A percentile compares a stretch with the other conserved stretches of the same genome.
Evolutionary conservation across 2,329 filamentous ascomycete species (phyloP).

Genomic region (Cladosporium sphaerospermum): DNA sequence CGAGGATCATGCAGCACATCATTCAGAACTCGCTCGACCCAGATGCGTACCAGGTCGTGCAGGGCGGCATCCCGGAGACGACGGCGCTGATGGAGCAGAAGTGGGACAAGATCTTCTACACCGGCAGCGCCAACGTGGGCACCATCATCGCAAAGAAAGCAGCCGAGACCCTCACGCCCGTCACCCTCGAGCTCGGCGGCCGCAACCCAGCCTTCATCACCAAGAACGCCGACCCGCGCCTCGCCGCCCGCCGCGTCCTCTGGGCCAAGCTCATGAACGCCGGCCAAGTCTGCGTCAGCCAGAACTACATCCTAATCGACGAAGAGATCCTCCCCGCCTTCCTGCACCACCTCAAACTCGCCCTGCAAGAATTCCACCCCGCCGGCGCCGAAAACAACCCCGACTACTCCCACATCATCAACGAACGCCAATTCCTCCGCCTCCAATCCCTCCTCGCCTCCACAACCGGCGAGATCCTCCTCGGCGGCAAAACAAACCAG

Average conservation of each 20-base stretch:
- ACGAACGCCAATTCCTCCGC: constrained; percentile 69
- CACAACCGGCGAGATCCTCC: constrained; percentile 73
- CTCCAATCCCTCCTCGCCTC: constrained; percentile 89
- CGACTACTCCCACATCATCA: constrained; percentile 77
- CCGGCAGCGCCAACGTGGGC: constrained; percentile 70
- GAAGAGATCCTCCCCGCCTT: constrained; percentile 65
- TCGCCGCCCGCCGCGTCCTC: constrained; percentile 76
- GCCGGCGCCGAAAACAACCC: constrained; percentile 69
- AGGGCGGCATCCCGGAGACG: constrained; percentile 75
- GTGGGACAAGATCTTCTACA: constrained; percentile 99
- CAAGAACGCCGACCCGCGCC: constrained; percentile 67
- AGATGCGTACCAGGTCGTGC: constrained; percentile 68
- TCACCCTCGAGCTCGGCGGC: constrained; percentile 84
- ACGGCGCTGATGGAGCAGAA: constrained; percentile 77
- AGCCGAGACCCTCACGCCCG: constrained; percentile 61
- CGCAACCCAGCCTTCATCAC: constrained; percentile 89
- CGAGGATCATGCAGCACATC: constrained; percentile 73
- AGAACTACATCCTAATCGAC: constrained; percentile 88
- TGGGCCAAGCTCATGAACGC: constrained; percentile 86
- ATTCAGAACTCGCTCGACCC: constrained; percentile 70
- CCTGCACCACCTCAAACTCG: constrained; percentile 65
- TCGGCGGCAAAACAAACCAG: constrained; percentile 80
- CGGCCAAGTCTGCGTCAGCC: constrained; percentile 85
- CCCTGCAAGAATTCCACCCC: constrained; percentile 74
- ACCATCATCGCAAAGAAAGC: constrained; percentile 49